Evolutionary conservation across 2,329 filamentous ascomycete genomes (phyloP), one percentile per base, ranked within the genome.

Genomic region (Raffaelea deltoideospora): DNA sequence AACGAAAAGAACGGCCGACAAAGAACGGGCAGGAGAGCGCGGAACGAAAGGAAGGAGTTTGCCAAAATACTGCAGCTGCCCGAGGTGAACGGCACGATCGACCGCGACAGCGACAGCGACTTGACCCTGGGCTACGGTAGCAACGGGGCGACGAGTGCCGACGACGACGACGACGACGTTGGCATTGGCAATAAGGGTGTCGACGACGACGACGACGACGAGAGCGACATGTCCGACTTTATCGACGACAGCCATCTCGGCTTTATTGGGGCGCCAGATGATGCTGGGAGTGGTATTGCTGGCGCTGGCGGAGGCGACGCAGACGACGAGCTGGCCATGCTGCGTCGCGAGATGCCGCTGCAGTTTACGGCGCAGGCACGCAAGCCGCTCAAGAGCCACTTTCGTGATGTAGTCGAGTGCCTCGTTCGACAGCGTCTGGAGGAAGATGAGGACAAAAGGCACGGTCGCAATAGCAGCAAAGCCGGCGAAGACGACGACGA

Each of bases 401-500:
- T 88, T 58, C 71, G 69, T 33, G 74, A 77, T 47, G 78, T 73
- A 0, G 64, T 88, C 2, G 79, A 85, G 50, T 88, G 81, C 81
- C 78, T 87, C 57, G 76, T 88, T 3, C 79, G 85, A 48, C 81
- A 80, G 50, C 77, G 79, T 46, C 65, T 90, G 35, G n/a, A n/a
- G n/a, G n/a, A n/a, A n/a, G n/a, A n/a, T n/a, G n/a, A n/a, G n/a
- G n/a, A n/a, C n/a, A n/a, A n/a, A n/a, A n/a, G n/a, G n/a, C n/a
- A n/a, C n/a, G n/a, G n/a, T n/a, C n/a, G n/a, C n/a, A 79, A 86
- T 45, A 30, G n/a, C 15, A 14, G 8, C 8, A 13, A 14, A 5
- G 13, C 10, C 26, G 15, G 28, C 28, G 14, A 8, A n/a, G n/a
- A 8, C 15, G 28, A 15, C 28, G 14, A 8, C 28, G 11, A 13